These are phyloP conservation scores for Candida buenavistaensis DNA, from an alignment of 1,139 yeast species.

Conservation along the genomic window DNA sequence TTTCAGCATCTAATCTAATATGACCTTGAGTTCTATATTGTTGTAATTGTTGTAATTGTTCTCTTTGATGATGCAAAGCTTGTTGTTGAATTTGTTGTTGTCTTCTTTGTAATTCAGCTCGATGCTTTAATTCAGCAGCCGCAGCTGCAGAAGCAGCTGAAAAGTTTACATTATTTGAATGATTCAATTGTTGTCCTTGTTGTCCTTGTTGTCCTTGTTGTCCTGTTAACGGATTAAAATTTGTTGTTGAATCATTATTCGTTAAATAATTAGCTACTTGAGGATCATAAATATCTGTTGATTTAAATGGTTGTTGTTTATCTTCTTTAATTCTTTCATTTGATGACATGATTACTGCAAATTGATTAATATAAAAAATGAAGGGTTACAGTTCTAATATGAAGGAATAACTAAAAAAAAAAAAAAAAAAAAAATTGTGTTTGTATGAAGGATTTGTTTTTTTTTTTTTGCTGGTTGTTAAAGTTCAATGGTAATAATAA, in stretches of 20 bases:
- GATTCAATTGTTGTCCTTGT: slow-evolving; percentile 19
- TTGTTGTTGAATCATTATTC: slow-evolving; percentile 1
- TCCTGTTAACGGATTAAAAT: slow-evolving; percentile 2
- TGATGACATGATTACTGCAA: slow-evolving; percentile 4
- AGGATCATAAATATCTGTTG: slow-evolving; percentile 13
- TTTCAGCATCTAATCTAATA: slow-evolving; percentile 14
- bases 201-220: slow-evolving; percentile 4
- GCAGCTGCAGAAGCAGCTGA: slow-evolving; percentile 18
- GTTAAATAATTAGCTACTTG: slow-evolving; percentile 11
- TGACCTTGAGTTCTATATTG: slow-evolving; percentile 12
- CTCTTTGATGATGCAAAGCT: slow-evolving; percentile 22
- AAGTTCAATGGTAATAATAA: background rate
- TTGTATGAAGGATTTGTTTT: background rate
- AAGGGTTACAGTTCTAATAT: too few relatives aligned
- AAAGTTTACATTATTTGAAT: slow-evolving; percentile 33
- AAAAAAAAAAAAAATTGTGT: background rate
- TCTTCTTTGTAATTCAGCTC: slow-evolving; percentile 25
- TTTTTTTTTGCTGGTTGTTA: background rate
- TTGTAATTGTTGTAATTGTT: slow-evolving; percentile 19
- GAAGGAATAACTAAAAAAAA: slow-evolving; percentile 2
- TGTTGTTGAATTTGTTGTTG: slow-evolving; percentile 32
- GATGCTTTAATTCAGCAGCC: slow-evolving; percentile 22
- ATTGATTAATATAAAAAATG: too few relatives aligned
- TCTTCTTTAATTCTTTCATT: slow-evolving; percentile 2
- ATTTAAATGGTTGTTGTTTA: background rate